Evolutionary conservation across 306 rosid species (phyloP).

Genomic region (Casuarina cunninghamiana): DNA sequence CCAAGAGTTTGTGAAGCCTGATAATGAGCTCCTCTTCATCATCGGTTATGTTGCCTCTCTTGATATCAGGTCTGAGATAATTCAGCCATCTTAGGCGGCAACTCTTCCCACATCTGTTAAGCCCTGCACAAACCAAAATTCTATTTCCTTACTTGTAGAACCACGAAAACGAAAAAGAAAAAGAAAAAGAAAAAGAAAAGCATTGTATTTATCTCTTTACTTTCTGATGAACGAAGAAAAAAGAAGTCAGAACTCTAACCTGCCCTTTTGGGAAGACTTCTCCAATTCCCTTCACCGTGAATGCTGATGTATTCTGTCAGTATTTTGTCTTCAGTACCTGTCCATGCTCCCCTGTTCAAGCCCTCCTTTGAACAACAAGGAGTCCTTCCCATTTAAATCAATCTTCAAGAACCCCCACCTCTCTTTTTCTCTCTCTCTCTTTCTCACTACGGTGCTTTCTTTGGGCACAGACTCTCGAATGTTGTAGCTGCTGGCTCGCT

Average conservation of each 20-base stretch:
- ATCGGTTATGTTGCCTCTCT: slow-evolving; percentile 46
- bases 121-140: slow-evolving; percentile 25
- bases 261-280: slow-evolving; percentile 52
- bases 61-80: slow-evolving; percentile 48
- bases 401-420: background rate
- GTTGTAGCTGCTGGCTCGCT: background rate
- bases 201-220: background rate
- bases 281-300: slow-evolving; percentile 59
- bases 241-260: slow-evolving; percentile 20
- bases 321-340: slow-evolving; percentile 40
- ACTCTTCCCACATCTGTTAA: slow-evolving; percentile 52
- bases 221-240: background rate
- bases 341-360: slow-evolving; percentile 52
- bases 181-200: background rate
- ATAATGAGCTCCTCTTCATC: slow-evolving; percentile 59
- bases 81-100: slow-evolving; percentile 50
- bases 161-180: background rate
- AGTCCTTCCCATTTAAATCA: slow-evolving; percentile 41
- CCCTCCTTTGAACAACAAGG: slow-evolving; percentile 49
- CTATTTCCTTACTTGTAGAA: no score
- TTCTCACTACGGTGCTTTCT: background rate
- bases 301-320: slow-evolving; percentile 30
- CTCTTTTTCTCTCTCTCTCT: slow-evolving; percentile 2
- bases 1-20: slow-evolving; percentile 48
- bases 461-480: background rate